A percentile compares a stretch with the other conserved stretches of the same genome.
phyloP scores from a whole-genome alignment of 768 basidiomycete species.

The Mycena floridula region DNA sequence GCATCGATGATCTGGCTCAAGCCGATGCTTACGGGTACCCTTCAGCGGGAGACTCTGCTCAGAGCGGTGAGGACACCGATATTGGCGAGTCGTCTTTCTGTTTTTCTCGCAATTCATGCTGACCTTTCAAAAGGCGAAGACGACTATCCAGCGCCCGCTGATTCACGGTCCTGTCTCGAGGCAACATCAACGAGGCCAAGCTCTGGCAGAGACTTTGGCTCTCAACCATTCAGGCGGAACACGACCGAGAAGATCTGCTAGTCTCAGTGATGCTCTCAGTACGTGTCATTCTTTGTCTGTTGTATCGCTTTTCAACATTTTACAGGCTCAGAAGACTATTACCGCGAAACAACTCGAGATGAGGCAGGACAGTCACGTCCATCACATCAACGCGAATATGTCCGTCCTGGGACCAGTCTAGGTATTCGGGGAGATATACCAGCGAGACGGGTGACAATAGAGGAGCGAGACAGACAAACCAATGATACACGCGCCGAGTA shows the following conservation, averaged over 20 bases:
- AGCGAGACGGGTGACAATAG: no score
- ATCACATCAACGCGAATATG: conserved; percentile 1
- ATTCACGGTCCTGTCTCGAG: background rate
- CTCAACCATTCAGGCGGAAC: conserved; percentile 36
- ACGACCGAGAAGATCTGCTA: conserved; percentile 72
- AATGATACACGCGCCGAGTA: no score
- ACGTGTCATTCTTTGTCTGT: no score
- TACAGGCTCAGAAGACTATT: no score
- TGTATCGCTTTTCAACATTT: no score
- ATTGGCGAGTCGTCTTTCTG: background rate
- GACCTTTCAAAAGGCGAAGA: conserved; percentile 2
- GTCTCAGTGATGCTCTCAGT: conserved; percentile 62
- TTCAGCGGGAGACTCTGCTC: no score
- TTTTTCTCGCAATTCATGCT: no score
- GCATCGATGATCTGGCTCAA: conserved; percentile 19
- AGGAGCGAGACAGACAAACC: no score
- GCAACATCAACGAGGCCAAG: background rate
- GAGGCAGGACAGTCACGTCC: no score
- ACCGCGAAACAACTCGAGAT: no score
- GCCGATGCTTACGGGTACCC: no score
- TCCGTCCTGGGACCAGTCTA: conserved; percentile 37
- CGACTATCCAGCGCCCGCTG: conserved; percentile 2
- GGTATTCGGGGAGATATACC: no score
- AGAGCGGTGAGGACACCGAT: conserved; percentile 1
- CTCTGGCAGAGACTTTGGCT: conserved; percentile 4